phyloP scores from a whole-genome alignment of 1,284 basidiomycete genomes.

The Mrakiaceae sp. region DNA sequence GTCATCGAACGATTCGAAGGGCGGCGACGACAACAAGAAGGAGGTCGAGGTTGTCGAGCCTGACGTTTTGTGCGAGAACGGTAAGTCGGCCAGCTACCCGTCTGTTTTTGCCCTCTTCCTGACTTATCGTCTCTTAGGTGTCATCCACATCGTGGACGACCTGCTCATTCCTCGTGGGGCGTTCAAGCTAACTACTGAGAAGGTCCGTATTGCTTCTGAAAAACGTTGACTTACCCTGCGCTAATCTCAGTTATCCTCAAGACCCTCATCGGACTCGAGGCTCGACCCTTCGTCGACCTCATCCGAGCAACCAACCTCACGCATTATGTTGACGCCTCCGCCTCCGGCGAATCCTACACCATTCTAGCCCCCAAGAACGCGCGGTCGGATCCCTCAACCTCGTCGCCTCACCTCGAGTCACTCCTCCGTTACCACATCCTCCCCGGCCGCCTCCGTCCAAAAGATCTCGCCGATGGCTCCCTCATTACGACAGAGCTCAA shows the following conservation, averaged over 20 bases:
- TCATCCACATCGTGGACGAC: conserved; percentile 75
- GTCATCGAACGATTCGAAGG: neutral
- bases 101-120: conserved; percentile 1
- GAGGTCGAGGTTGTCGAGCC: conserved; percentile 22
- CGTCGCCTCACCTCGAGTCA: conserved; percentile 16
- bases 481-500: conserved; percentile 66
- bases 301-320: conserved; percentile 70
- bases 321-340: conserved; percentile 56
- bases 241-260: neutral
- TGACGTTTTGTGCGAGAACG: conserved; percentile 29
- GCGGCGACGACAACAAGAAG: neutral
- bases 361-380: conserved; percentile 59
- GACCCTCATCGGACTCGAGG: conserved; percentile 70
- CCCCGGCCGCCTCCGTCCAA: conserved; percentile 56
- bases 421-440: conserved; percentile 67
- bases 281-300: conserved; percentile 77
- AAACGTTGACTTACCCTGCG: neutral
- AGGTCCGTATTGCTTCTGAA: conserved; percentile 38
- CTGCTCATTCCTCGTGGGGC: conserved; percentile 67
- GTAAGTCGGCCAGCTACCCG: conserved; percentile 37
- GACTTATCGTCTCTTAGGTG: conserved; percentile 38
- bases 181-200: conserved; percentile 79
- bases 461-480: conserved; percentile 59
- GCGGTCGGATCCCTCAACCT: neutral
- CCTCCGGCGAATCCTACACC: conserved; percentile 48